Conservation (phyloP, 306 rosid species). For the Inga laurina region DNA sequence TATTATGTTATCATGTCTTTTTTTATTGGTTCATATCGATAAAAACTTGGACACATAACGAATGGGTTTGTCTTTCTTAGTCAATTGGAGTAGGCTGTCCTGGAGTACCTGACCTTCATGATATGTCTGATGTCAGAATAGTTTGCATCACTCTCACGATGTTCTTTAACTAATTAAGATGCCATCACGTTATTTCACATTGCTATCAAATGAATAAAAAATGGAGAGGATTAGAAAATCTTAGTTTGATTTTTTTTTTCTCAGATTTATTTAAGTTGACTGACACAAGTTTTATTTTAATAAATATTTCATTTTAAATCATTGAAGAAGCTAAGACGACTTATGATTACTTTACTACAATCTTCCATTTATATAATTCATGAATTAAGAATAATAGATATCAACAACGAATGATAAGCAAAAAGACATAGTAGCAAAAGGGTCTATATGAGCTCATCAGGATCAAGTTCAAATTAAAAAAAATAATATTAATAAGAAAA, state of each 20-base stretch:
- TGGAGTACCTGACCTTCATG: too few relatives aligned
- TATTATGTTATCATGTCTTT: too few relatives aligned
- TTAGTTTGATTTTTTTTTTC: background rate
- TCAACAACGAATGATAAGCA: background rate
- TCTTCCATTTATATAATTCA: background rate
- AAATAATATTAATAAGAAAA: background rate
- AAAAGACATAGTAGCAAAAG: too few relatives aligned
- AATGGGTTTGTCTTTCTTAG: too few relatives aligned
- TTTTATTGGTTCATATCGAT: too few relatives aligned
- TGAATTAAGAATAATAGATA: background rate
- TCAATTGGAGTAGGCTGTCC: too few relatives aligned
- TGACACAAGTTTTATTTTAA: background rate
- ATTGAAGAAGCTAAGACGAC: background rate
- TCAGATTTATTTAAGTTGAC: background rate
- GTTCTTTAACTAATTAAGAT: too few relatives aligned
- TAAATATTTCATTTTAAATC: background rate
- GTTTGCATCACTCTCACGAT: too few relatives aligned
- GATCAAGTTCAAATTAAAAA: slow-evolving; percentile 9
- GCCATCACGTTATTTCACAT: background rate
- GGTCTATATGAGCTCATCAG: background rate
- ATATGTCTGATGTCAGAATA: too few relatives aligned
- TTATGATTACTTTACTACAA: too few relatives aligned
- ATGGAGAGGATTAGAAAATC: background rate
- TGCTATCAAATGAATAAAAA: background rate
- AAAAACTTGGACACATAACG: too few relatives aligned